Percentiles rank a stretch among this genome's conserved stretches.
These are phyloP conservation scores for Cystobasidium slooffiae DNA, from an alignment of 1,284 basidiomycete genomes.

Conservation along the genomic window DNA sequence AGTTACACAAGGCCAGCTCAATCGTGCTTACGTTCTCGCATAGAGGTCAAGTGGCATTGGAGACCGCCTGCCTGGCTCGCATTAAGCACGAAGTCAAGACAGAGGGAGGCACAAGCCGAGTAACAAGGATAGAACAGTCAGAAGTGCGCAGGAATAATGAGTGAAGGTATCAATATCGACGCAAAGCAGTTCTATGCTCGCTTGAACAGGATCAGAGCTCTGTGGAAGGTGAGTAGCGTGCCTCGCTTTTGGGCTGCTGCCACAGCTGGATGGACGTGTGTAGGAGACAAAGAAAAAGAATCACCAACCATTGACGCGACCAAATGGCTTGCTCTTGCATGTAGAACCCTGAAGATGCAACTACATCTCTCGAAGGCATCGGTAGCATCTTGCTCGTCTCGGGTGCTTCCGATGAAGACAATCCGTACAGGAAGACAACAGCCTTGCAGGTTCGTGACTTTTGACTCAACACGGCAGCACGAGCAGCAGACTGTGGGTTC, in stretches of 20 bases:
- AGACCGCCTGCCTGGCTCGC: background rate
- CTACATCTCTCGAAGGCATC: conserved; percentile 25
- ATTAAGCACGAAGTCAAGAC: background rate
- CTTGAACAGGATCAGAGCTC: conserved; percentile 32
- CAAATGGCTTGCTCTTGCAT: background rate
- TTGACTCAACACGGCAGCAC: background rate
- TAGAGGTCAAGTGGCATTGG: background rate
- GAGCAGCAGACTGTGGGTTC: background rate
- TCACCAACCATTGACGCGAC: background rate
- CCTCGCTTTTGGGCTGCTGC: background rate
- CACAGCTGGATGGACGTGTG: background rate
- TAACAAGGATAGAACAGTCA: background rate
- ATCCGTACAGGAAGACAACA: conserved; percentile 83
- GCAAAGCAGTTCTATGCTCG: conserved; percentile 35
- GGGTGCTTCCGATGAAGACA: conserved; percentile 81
- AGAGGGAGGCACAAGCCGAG: background rate
- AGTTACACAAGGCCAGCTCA: no score
- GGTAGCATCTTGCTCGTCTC: conserved; percentile 62
- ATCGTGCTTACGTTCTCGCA: no score
- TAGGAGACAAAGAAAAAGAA: no score
- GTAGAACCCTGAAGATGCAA: conserved; percentile 38
- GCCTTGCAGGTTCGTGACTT: conserved; percentile 74
- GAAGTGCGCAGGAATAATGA: conserved; percentile 11
- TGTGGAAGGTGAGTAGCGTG: conserved; percentile 31
- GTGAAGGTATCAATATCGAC: conserved; percentile 37